These are phyloP conservation scores for Backusella circina DNA, from an alignment of 192 early-diverging fungal species.

Conservation along the genomic window DNA sequence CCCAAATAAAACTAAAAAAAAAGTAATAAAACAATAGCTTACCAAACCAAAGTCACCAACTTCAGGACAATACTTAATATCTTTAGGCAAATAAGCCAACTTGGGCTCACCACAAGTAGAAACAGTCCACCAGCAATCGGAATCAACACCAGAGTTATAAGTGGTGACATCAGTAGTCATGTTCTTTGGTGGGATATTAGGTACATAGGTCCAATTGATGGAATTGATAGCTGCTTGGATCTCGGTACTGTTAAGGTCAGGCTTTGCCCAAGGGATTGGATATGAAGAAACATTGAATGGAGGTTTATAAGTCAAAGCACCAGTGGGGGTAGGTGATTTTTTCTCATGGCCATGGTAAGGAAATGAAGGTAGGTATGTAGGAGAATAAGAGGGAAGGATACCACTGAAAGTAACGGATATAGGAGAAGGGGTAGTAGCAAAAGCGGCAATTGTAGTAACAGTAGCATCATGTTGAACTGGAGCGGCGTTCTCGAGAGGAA, in stretches of 20 bases:
- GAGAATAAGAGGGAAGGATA: background rate
- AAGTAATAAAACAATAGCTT: background rate
- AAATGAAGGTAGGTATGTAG: background rate
- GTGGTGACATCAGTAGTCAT: constrained; percentile 19
- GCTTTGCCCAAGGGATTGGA: constrained; percentile 25
- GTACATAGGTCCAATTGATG: constrained; percentile 29
- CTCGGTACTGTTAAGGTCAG: constrained; percentile 31
- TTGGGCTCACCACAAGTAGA: constrained; percentile 26
- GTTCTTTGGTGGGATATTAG: constrained; percentile 13
- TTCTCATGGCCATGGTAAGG: background rate
- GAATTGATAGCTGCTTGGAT: constrained; percentile 17
- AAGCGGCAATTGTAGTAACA: background rate
- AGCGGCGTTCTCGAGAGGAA: background rate
- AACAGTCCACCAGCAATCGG: constrained; percentile 24
- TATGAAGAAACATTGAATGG: constrained; percentile 15
- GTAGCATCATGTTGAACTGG: background rate
- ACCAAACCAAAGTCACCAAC: constrained; percentile 17
- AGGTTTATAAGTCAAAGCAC: background rate
- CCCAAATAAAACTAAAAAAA: background rate
- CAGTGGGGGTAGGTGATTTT: background rate
- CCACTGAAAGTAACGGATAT: background rate
- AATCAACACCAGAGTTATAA: constrained; percentile 18
- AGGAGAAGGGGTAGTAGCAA: background rate
- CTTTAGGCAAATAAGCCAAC: constrained; percentile 23
- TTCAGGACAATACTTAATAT: constrained; percentile 25